Conservation (phyloP, 1,284 basidiomycete genomes). For the Ganoderma resinaceum region DNA sequence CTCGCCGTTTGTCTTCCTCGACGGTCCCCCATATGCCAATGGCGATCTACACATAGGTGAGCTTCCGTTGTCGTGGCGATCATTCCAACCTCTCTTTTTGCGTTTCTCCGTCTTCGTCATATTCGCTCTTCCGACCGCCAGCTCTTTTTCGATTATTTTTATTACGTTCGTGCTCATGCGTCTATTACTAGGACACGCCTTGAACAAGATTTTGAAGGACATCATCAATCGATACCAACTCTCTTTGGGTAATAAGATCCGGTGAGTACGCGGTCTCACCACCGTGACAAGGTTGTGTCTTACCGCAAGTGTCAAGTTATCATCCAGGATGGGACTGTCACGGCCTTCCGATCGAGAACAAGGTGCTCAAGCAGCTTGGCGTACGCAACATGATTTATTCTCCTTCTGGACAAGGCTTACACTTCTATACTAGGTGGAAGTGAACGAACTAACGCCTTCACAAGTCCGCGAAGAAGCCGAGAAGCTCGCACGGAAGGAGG, state of each 20-base stretch:
- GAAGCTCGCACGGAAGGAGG: slow-evolving; percentile 77
- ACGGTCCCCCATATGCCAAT: slow-evolving; percentile 98
- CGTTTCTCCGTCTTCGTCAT: background rate
- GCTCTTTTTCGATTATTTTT: background rate
- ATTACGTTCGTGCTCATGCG: background rate
- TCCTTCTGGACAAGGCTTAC: background rate
- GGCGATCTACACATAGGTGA: slow-evolving; percentile 94
- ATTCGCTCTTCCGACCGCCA: background rate
- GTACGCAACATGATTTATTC: slow-evolving; percentile 51
- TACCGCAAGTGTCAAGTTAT: slow-evolving; percentile 61
- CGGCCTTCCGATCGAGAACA: slow-evolving; percentile 96
- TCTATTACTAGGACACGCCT: slow-evolving; percentile 78
- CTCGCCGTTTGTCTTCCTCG: slow-evolving; percentile 87
- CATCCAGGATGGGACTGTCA: slow-evolving; percentile 99
- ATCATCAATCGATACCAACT: slow-evolving; percentile 94
- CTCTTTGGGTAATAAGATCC: slow-evolving; percentile 78
- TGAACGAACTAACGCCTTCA: slow-evolving; percentile 60
- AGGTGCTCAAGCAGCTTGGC: slow-evolving; percentile 81
- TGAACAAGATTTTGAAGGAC: slow-evolving; percentile 98
- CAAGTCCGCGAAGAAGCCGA: slow-evolving; percentile 80
- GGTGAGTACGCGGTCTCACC: slow-evolving; percentile 61
- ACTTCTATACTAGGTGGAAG: slow-evolving; percentile 37
- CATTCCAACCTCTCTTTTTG: background rate
- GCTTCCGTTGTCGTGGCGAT: slow-evolving; percentile 29
- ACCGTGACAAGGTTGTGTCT: background rate